phyloP scores from a whole-genome alignment of 2,329 filamentous ascomycete genomes.

The Chaetomiaceae sp. region DNA sequence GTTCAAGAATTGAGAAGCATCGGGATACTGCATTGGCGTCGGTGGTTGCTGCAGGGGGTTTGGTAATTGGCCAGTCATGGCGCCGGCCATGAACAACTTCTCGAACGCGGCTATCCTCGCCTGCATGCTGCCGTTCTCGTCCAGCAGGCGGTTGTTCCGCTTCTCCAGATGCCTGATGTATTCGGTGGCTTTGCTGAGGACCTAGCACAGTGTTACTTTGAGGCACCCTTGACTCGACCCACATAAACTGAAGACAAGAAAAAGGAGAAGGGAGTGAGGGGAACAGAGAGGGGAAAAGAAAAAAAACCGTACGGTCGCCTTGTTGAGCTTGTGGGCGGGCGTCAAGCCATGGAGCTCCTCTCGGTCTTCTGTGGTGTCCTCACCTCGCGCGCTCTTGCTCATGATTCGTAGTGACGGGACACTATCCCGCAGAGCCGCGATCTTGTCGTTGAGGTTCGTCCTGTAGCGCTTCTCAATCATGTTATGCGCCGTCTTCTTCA shows the following conservation, averaged over 20 bases:
- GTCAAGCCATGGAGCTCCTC: conserved; percentile 78
- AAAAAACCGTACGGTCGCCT: conserved; percentile 65
- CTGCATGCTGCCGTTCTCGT: conserved; percentile 78
- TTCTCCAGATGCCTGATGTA: conserved; percentile 94
- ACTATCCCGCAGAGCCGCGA: conserved; percentile 83
- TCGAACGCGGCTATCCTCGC: conserved; percentile 69
- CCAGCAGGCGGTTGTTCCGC: conserved; percentile 73
- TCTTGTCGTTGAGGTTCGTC: conserved; percentile 96
- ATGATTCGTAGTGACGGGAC: conserved; percentile 86
- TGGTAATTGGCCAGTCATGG: conserved; percentile 58
- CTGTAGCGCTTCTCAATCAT: conserved; percentile 98
- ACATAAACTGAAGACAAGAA: too few species aligned
- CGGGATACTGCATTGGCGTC: conserved; percentile 48
- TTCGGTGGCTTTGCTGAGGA: conserved; percentile 91
- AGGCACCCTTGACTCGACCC: too few species aligned
- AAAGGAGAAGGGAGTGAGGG: conserved; percentile 21
- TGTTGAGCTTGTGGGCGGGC: conserved; percentile 91
- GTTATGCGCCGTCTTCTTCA: conserved; percentile 94
- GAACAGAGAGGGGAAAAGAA: too few species aligned
- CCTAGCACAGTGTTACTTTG: conserved; percentile 42
- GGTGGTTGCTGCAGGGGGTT: conserved; percentile 51
- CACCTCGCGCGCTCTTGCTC: conserved; percentile 64
- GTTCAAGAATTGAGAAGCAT: conserved; percentile 38
- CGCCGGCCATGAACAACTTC: conserved; percentile 74
- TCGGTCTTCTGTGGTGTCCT: conserved; percentile 67